These are phyloP conservation scores for Spizellomyces sp. DNA, from an alignment of 192 early-diverging fungal genomes.

Conservation along the genomic window DNA sequence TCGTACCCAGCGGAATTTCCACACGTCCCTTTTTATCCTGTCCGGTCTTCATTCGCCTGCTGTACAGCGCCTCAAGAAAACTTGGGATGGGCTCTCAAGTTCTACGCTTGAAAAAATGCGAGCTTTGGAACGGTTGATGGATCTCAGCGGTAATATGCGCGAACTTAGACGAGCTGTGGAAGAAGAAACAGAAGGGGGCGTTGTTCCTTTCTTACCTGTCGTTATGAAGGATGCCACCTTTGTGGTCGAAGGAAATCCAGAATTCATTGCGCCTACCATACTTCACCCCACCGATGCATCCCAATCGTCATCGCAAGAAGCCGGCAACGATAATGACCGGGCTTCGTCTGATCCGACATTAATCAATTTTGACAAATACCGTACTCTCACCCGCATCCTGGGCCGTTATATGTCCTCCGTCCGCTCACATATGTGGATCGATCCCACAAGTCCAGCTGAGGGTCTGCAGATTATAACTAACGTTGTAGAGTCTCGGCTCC, in stretches of 20 bases:
- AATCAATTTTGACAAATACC: constrained; percentile 39
- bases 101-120: constrained; percentile 46
- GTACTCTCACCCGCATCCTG: constrained; percentile 14
- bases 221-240: constrained; percentile 77
- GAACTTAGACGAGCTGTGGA: constrained; percentile 59
- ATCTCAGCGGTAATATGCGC: constrained; percentile 67
- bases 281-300: neutral
- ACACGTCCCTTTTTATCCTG: constrained; percentile 66
- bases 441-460: neutral
- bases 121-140: constrained; percentile 60
- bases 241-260: constrained; percentile 70
- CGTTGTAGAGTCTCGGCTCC: constrained; percentile 9
- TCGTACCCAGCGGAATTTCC: constrained; percentile 58
- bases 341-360: neutral
- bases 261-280: constrained; percentile 8
- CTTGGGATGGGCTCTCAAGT: constrained; percentile 59
- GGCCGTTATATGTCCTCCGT: constrained; percentile 12
- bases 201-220: constrained; percentile 66
- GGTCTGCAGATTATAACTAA: neutral
- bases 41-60: constrained; percentile 59
- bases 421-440: neutral
- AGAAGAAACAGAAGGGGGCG: constrained; percentile 28
- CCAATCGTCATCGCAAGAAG: neutral
- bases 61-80: constrained; percentile 56
- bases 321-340: neutral